These are phyloP conservation scores for Leccinum variicolor DNA, from an alignment of 768 basidiomycete genomes.

Conservation along the genomic window DNA sequence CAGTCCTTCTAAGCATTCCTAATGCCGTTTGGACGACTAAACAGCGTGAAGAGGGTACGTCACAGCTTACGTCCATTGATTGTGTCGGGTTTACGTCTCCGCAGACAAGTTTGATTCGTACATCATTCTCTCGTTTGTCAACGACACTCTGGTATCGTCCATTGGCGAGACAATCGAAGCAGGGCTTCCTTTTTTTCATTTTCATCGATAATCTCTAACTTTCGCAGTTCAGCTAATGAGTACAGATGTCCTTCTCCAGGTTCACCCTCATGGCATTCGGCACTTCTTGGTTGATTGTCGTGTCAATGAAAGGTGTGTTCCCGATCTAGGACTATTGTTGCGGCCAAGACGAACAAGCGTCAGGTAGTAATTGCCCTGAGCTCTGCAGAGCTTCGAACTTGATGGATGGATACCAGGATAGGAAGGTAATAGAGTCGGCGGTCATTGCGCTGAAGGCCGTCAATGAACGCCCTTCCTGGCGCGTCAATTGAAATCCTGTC, in stretches of 20 bases:
- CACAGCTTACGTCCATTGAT: neutral
- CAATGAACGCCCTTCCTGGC: constrained; percentile 93
- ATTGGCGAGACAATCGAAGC: constrained; percentile 99
- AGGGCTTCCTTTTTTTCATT: constrained; percentile 97
- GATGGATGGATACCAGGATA: constrained; percentile 98
- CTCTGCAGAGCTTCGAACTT: constrained; percentile 95
- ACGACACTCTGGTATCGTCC: constrained; percentile 93
- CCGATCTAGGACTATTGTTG: constrained; percentile 81
- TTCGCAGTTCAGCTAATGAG: constrained; percentile 98
- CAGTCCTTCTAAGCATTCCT: constrained; percentile 94
- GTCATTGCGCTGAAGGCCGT: constrained; percentile 85
- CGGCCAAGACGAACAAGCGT: constrained; percentile 93
- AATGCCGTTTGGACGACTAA: constrained; percentile 99
- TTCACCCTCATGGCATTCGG: constrained; percentile 94
- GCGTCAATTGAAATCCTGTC: constrained; percentile 27
- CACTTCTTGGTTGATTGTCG: constrained; percentile 89
- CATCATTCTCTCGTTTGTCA: constrained; percentile 97
- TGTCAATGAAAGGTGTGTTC: constrained; percentile 95
- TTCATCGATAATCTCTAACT: constrained; percentile 49
- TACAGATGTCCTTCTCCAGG: constrained; percentile 89
- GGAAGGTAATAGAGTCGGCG: constrained; percentile 95
- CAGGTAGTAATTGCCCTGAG: constrained; percentile 96
- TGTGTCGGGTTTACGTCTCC: constrained; percentile 5
- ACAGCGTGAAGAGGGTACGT: constrained; percentile 78
- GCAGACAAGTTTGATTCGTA: constrained; percentile 95